Conservation (phyloP, 2,329 filamentous ascomycete species). For the Colletotrichum siamense region DNA sequence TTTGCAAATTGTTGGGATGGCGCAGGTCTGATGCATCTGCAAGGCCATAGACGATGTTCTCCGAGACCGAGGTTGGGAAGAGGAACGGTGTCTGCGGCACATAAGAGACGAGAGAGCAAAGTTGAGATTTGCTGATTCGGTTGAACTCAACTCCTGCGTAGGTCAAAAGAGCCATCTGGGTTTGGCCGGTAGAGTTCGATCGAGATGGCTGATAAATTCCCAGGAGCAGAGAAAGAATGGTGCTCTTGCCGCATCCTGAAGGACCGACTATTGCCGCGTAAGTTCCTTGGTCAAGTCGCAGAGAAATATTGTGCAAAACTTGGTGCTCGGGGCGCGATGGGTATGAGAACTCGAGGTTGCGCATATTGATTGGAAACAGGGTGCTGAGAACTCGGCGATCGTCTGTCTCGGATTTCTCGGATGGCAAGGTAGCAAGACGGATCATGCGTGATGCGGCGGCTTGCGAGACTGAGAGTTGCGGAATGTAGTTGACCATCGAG, state of each 20-base stretch:
- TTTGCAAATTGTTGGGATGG: conserved; percentile 47
- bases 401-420: background rate
- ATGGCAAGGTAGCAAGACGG: conserved; percentile 68
- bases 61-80: conserved; percentile 77
- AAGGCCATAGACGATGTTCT: conserved; percentile 86
- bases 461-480: conserved; percentile 78
- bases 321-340: conserved; percentile 56
- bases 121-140: conserved; percentile 61
- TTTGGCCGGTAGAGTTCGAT: background rate
- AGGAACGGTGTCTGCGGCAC: conserved; percentile 76
- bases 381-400: conserved; percentile 22
- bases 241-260: conserved; percentile 93
- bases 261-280: conserved; percentile 81
- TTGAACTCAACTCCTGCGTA: conserved; percentile 64
- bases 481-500: conserved; percentile 74
- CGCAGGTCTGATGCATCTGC: conserved; percentile 56
- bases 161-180: conserved; percentile 46
- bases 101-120: conserved; percentile 69
- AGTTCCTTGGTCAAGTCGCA: conserved; percentile 66
- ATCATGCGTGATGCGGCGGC: conserved; percentile 77
- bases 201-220: conserved; percentile 64
- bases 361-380: conserved; percentile 56
- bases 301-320: conserved; percentile 14
- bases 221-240: conserved; percentile 76
- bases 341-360: conserved; percentile 73